These are phyloP conservation scores for Sutorius australiensis DNA, from an alignment of 768 basidiomycete species.

Conservation along the genomic window DNA sequence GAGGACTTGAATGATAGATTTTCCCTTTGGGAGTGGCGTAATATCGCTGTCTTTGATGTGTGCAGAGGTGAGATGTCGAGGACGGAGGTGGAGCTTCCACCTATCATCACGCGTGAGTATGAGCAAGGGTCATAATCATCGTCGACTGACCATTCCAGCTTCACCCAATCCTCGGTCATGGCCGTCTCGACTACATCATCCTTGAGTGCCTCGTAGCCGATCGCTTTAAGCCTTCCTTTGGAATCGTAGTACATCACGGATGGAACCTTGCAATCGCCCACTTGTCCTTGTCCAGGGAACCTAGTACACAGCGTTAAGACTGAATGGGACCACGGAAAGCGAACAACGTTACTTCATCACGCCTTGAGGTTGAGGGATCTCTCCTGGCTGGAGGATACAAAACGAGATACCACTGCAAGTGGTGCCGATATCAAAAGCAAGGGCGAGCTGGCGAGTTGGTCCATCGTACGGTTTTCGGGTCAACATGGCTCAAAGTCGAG, in stretches of 20 bases:
- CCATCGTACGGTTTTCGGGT: constrained; percentile 35
- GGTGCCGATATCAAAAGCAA: constrained; percentile 38
- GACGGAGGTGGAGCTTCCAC: constrained; percentile 38
- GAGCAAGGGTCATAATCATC: too few relatives aligned
- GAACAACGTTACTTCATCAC: constrained; percentile 12
- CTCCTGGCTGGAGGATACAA: constrained; percentile 36
- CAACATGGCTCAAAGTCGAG: constrained; percentile 23
- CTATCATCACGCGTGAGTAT: constrained; percentile 9
- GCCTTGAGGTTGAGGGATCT: constrained; percentile 22
- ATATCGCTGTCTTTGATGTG: constrained; percentile 30
- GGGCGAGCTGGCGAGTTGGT: constrained; percentile 27
- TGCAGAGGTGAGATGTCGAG: constrained; percentile 26
- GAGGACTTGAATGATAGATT: constrained; percentile 38
- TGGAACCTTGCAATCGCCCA: constrained; percentile 43
- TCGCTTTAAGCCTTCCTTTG: constrained; percentile 33
- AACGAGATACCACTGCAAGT: constrained; percentile 36
- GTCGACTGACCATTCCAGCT: constrained; percentile 38
- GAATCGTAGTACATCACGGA: constrained; percentile 44
- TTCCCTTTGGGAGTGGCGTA: constrained; percentile 38
- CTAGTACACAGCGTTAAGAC: constrained; percentile 12
- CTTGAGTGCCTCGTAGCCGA: constrained; percentile 40
- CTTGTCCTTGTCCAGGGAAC: constrained; percentile 38
- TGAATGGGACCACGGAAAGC: too few relatives aligned
- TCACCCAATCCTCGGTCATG: constrained; percentile 39
- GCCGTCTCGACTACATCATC: constrained; percentile 35